A percentile compares a stretch with the other conserved stretches of the same genome.
Conservation (phyloP, 2,329 filamentous ascomycete genomes). For the Coleophoma crateriformis region DNA sequence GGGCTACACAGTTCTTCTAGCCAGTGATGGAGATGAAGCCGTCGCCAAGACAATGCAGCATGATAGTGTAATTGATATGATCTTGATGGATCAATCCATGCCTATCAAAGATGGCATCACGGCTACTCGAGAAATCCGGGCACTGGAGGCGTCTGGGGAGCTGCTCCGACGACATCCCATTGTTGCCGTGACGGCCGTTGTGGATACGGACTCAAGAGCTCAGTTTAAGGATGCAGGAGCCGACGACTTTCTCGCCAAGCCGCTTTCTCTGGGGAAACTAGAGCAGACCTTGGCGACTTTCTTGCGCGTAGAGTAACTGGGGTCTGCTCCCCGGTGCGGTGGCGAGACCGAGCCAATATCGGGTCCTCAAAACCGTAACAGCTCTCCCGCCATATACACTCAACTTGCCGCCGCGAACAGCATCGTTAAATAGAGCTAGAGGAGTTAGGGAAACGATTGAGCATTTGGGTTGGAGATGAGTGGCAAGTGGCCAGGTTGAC, state of each 20-base stretch:
- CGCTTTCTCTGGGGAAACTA: constrained; percentile 10
- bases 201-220: constrained; percentile 18
- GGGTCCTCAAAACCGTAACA: no score
- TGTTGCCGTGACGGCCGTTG: constrained; percentile 26
- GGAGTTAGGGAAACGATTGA: no score
- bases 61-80: constrained; percentile 16
- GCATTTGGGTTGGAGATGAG: no score
- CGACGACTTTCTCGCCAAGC: constrained; percentile 26
- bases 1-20: constrained; percentile 17
- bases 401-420: no score
- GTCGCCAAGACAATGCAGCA: constrained; percentile 19
- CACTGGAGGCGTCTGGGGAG: constrained; percentile 16
- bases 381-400: no score
- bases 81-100: constrained; percentile 29
- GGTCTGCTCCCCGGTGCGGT: no score
- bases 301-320: background rate
- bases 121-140: constrained; percentile 23
- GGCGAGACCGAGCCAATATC: no score
- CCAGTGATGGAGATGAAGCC: constrained; percentile 23
- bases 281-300: constrained; percentile 3
- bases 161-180: constrained; percentile 17
- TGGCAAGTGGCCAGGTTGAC: no score
- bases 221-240: constrained; percentile 22
- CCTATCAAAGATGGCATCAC: constrained; percentile 25
- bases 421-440: no score